Conservation (phyloP, 192 early-diverging fungal species). For the Geranomyces michiganensis region DNA sequence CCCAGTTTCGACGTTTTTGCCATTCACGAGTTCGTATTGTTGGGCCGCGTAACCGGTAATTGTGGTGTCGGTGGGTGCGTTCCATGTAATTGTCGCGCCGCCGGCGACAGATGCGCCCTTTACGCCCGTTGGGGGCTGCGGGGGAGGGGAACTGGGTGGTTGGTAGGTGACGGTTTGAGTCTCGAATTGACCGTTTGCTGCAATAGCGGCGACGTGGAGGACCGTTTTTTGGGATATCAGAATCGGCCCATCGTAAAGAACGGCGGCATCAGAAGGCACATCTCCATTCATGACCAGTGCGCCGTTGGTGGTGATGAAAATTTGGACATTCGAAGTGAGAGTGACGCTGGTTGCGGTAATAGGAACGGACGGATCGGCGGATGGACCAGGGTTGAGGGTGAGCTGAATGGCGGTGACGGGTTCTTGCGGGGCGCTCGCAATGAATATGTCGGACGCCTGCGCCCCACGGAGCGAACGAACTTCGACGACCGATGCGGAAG, state of each 20-base stretch:
- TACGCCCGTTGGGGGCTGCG: neutral
- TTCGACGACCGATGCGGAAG: constrained; percentile 2
- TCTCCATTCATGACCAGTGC: neutral
- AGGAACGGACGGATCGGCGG: constrained; percentile 1
- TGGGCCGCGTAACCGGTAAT: constrained; percentile 17
- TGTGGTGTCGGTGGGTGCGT: constrained; percentile 7
- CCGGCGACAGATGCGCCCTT: neutral
- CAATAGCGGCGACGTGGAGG: constrained; percentile 15
- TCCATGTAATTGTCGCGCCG: constrained; percentile 9
- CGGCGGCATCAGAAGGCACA: constrained; percentile 5
- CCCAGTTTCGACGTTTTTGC: neutral
- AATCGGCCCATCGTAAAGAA: constrained; percentile 17
- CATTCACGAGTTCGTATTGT: neutral
- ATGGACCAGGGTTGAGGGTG: neutral
- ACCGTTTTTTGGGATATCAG: neutral
- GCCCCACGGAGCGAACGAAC: neutral
- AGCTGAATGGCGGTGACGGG: neutral
- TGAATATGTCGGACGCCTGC: neutral
- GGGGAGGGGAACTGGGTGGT: neutral
- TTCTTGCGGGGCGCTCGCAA: neutral
- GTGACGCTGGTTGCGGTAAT: constrained; percentile 13
- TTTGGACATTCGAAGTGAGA: constrained; percentile 12
- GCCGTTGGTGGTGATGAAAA: constrained; percentile 7
- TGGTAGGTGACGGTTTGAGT: constrained; percentile 2
- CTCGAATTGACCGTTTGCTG: neutral